A percentile compares a stretch with the other conserved stretches of the same genome.
phyloP scores from a whole-genome alignment of 805 yeast genomes.

The Candida xyloterini region DNA sequence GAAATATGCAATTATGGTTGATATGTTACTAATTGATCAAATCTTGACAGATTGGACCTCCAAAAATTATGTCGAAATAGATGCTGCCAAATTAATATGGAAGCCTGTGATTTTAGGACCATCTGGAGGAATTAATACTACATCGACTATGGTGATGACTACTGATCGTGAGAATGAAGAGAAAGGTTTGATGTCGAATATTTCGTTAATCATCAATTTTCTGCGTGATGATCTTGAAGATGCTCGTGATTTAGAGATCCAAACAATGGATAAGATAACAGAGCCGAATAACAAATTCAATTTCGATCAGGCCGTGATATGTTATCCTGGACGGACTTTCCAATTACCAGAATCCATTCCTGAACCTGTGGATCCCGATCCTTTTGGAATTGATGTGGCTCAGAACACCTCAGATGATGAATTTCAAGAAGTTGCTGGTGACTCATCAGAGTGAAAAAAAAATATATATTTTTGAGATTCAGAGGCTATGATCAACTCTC shows the following conservation, averaged over 20 bases:
- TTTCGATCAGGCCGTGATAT: conserved; percentile 15
- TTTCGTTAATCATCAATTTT: conserved; percentile 56
- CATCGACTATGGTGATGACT: conserved; percentile 40
- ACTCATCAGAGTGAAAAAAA: conserved; percentile 3
- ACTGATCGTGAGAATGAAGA: conserved; percentile 22
- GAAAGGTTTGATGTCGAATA: conserved; percentile 41
- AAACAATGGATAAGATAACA: conserved; percentile 41
- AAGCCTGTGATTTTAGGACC: conserved; percentile 82
- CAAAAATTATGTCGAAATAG: conserved; percentile 51
- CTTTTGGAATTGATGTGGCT: conserved; percentile 10
- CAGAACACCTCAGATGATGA: conserved; percentile 6
- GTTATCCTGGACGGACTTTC: conserved; percentile 25
- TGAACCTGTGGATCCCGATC: conserved; percentile 5
- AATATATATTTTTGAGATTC: conserved; percentile 3
- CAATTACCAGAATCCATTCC: background rate
- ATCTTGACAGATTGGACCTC: conserved; percentile 49
- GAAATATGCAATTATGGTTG: conserved; percentile 52
- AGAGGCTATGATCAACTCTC: conserved; percentile 8
- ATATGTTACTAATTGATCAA: conserved; percentile 40
- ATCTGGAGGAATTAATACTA: conserved; percentile 77
- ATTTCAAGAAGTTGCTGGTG: conserved; percentile 1
- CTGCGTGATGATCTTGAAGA: conserved; percentile 68
- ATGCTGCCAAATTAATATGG: conserved; percentile 63
- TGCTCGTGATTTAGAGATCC: conserved; percentile 56
- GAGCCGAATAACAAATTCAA: conserved; percentile 32